Conservation (phyloP, 2,329 filamentous ascomycete genomes). For the Xylariaceae sp. region DNA sequence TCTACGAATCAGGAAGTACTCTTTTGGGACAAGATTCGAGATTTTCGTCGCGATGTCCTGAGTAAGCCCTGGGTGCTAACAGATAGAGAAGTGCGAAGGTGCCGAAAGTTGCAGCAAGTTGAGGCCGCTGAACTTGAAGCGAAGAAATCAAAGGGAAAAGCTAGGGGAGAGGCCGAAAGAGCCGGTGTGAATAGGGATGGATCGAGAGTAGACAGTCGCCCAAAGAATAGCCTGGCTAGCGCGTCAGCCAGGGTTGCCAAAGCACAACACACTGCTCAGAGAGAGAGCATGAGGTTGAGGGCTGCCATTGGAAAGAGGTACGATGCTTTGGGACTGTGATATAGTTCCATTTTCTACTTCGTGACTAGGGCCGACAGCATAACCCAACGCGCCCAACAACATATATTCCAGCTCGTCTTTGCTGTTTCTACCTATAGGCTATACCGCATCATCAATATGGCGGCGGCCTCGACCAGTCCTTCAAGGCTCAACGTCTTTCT, state of each 20-base stretch:
- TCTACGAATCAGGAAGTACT: constrained; percentile 54
- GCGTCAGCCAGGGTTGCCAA: constrained; percentile 11
- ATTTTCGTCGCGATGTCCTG: constrained; percentile 50
- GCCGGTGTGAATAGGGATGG: background rate
- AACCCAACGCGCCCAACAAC: background rate
- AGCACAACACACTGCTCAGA: constrained; percentile 22
- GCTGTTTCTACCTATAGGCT: background rate
- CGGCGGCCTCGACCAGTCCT: background rate
- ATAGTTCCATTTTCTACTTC: background rate
- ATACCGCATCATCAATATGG: background rate
- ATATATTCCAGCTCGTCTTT: background rate
- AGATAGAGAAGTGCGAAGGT: constrained; percentile 46
- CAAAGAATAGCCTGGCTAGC: constrained; percentile 1
- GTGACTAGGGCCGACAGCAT: background rate
- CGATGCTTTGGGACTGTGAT: constrained; percentile 35
- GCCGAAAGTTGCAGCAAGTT: constrained; percentile 44
- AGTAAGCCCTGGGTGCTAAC: constrained; percentile 52
- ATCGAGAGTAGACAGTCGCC: background rate
- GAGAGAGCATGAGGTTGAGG: constrained; percentile 13
- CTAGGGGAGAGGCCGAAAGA: constrained; percentile 10
- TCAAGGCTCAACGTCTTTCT: background rate
- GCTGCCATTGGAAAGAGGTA: constrained; percentile 29
- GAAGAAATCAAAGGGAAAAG: constrained; percentile 22
- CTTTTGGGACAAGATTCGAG: constrained; percentile 54
- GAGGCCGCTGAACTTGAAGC: constrained; percentile 25